Evolutionary conservation across 1,284 basidiomycete species (phyloP), one percentile per base, ranked within the genome.

Genomic region (Schizophyllum commune): DNA sequence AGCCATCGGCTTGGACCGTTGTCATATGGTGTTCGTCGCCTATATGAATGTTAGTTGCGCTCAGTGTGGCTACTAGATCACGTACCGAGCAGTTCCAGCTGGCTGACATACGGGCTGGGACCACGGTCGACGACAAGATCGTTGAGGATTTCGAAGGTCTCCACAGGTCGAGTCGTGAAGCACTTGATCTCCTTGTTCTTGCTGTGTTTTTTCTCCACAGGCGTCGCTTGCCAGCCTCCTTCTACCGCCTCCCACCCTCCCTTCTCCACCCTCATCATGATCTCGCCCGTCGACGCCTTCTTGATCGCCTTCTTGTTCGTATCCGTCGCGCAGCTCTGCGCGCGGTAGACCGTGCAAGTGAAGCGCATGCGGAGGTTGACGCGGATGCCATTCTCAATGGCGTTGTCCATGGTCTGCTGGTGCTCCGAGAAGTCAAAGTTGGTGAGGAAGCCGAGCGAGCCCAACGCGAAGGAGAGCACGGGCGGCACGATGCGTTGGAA

Each of bases 1-100:
- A 78, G 2, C 97, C 97, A 70, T 99, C 97, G 0, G 96, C 97
- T 76, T 99, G 97, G 0, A 98, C 97, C 0, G 97, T 99, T 0
- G 97, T 99, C 83, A 99, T 89, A 77, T 99, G 97, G 73, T 98
- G 94, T 68, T 99, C 96, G 70, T 99, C 97, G 63, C 94, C 95
- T 97, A 64, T 27, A 27, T 27, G 27, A 27, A 27, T 27, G 27
- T 27, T 27, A 27, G 27, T 27, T 5, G 27, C 27, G 27, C 27
- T 27, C 27, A 27, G 27, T 3, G 27, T 2, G 2, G 27, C 5
- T 27, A 3, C 3, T 5, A 27, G 27, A 2, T 3, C 27, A 27
- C 27, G 27, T 27, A 94, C 96, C 96, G 69, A 99, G 99, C 17
- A 99, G 81, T 75, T 99, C 97, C 62, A 99, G 79, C 69, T 96